Evolutionary conservation across 78 protist genomes (phyloP).

Genomic region (Pelomyxa schiedti): DNA sequence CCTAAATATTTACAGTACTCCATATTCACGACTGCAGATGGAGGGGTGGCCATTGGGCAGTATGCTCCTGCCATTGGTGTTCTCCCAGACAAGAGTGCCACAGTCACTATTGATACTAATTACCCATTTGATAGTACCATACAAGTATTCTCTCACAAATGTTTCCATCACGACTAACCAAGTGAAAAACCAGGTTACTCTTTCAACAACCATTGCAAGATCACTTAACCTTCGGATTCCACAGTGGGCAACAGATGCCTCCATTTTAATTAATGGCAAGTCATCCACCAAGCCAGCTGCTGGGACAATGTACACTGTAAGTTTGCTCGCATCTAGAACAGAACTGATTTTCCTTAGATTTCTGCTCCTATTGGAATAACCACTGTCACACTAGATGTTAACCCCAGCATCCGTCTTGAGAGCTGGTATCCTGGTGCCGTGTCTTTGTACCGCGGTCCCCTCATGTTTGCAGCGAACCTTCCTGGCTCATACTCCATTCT

Average conservation of each 20-base stretch:
- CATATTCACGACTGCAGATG: neutral
- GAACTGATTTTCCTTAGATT: neutral
- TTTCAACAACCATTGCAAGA: neutral
- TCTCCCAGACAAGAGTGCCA: neutral
- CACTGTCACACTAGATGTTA: neutral
- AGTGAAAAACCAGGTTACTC: too few species aligned
- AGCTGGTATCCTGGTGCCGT: neutral
- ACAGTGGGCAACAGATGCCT: slow-evolving; percentile 6
- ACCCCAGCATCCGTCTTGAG: slow-evolving; percentile 10
- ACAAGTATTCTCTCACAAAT: too few species aligned
- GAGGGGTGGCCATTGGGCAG: neutral
- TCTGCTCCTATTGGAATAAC: neutral
- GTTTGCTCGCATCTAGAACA: neutral
- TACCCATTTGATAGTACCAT: slow-evolving; percentile 15
- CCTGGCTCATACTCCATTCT: neutral
- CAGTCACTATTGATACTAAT: neutral
- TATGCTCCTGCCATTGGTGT: slow-evolving; percentile 15
- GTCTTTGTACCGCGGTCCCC: slow-evolving; percentile 14
- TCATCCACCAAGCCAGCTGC: neutral
- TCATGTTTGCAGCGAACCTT: slow-evolving; percentile 7
- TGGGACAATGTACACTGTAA: neutral
- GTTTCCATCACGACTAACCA: too few species aligned
- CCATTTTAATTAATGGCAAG: neutral
- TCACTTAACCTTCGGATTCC: slow-evolving; percentile 16
- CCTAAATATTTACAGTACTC: slow-evolving; percentile 1